A percentile compares a stretch with the other conserved stretches of the same genome.
Evolutionary conservation across 2,329 filamentous ascomycete genomes (phyloP).

Genomic region (Xylariales sp.): DNA sequence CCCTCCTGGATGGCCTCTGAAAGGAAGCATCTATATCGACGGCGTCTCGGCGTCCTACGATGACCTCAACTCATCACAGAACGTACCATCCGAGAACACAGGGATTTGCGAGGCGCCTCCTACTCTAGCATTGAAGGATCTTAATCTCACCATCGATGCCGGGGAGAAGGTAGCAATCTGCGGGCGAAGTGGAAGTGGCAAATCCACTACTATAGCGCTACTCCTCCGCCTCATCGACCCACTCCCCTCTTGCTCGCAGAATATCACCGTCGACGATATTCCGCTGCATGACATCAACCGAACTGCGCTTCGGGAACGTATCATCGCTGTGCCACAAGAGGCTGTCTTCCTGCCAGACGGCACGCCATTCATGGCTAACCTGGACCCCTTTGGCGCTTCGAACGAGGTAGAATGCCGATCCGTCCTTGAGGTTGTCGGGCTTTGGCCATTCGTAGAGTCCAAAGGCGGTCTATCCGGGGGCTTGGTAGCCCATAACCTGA

Average conservation of each 20-base stretch:
- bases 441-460: slow-evolving; percentile 18
- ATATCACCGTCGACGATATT: slow-evolving; percentile 30
- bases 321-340: slow-evolving; percentile 40
- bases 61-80: no score
- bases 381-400: slow-evolving; percentile 24
- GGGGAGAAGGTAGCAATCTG: slow-evolving; percentile 30
- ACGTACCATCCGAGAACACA: no score
- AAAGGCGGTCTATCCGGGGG: slow-evolving; percentile 20
- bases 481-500: slow-evolving; percentile 38
- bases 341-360: slow-evolving; percentile 35
- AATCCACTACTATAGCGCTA: slow-evolving; percentile 32
- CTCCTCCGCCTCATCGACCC: slow-evolving; percentile 36
- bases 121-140: neutral
- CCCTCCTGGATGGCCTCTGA: slow-evolving; percentile 25
- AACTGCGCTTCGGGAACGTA: slow-evolving; percentile 28
- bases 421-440: slow-evolving; percentile 18
- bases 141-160: slow-evolving; percentile 12
- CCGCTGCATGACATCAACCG: slow-evolving; percentile 27
- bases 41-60: slow-evolving; percentile 30
- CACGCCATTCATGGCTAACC: slow-evolving; percentile 27
- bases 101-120: no score
- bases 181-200: slow-evolving; percentile 32
- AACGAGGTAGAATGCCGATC: slow-evolving; percentile 16
- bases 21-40: slow-evolving; percentile 25
- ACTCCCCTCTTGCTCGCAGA: slow-evolving; percentile 11